Base-by-base conservation (phyloP, 306 rosid species). In the Biancaea sappan region DNA sequence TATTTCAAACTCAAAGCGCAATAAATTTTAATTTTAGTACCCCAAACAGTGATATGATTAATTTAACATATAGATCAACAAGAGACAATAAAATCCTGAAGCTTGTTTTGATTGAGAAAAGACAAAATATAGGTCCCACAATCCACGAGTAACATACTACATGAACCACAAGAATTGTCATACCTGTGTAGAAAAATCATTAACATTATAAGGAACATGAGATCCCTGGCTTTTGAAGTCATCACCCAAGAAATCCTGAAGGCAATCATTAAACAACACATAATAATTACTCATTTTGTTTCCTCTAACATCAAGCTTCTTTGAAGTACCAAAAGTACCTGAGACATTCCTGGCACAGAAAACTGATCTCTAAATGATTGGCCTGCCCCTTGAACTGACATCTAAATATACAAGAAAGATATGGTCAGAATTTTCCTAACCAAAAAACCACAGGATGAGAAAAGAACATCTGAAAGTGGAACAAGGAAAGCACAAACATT, bases 171-270 rank as follows among this genome's bases (percentile, higher is more conserved):
- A 47, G 8, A 79, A 10, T 56, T 67, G 54, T 68, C 76, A 35
- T 72, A 94, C 99, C 98, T 92, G 99, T 29, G 99, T 88, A 65
- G 97, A 90, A 80, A 92, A 92, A 77, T 95, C 99, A 21, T 90
- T 57, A 69, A 92, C 97, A 81, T 95, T 95, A 62, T 95, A 95
- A 46, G 99, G 97, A 82, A 95, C 98, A 63, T 92, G 98, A 56
- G 99, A 95, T 69, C 99, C 99, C 85, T 95, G 99, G 83, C 99
- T 95, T 83, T 95, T 95, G 80, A 92, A 95, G 84, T 95, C 99
- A 79, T 95, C 99, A 66, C 98, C 98, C 92, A 95, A 88, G 83
- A 89, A 95, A 71, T 95, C 99, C 99, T 95, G 84, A 54, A 44
- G 37, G 40, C 9, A 72, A 67, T 46, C 52, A 66, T 29, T 48